Evolutionary conservation across 805 yeast genomes (phyloP).

Genomic region (Candida bentonensis): DNA sequence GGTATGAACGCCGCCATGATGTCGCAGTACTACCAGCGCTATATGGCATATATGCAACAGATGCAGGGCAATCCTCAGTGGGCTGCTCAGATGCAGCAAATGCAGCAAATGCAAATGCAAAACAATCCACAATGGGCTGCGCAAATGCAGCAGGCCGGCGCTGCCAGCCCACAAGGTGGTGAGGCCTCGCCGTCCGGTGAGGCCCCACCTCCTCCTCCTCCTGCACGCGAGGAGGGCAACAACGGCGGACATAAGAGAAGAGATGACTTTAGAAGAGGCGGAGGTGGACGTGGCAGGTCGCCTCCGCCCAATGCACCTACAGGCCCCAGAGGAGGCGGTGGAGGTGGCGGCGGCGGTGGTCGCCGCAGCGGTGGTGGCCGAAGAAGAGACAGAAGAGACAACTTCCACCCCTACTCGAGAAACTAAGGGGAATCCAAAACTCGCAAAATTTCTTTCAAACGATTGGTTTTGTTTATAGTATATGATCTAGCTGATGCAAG

Average conservation of each 20-base stretch:
- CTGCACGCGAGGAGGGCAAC: slow-evolving; percentile 2
- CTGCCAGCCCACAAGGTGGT: slow-evolving; percentile 5
- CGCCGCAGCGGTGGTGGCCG: slow-evolving; percentile 14
- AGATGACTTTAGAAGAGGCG: slow-evolving; percentile 4
- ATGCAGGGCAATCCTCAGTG: slow-evolving; percentile 21
- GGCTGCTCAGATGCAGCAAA: slow-evolving; percentile 4
- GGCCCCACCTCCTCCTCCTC: background rate
- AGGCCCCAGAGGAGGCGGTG: slow-evolving; percentile 9
- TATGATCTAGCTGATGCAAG: no score
- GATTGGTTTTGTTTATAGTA: background rate
- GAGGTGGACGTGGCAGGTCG: slow-evolving; percentile 6
- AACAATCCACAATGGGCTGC: slow-evolving; percentile 4
- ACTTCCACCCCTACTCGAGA: background rate
- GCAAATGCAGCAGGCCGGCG: slow-evolving; percentile 8
- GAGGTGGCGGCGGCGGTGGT: slow-evolving; percentile 8
- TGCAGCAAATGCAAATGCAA: no score
- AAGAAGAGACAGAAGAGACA: slow-evolving; percentile 8
- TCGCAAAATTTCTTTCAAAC: background rate
- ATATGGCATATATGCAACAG: slow-evolving; percentile 26
- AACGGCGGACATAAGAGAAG: slow-evolving; percentile 4
- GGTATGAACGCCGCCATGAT: slow-evolving; percentile 27
- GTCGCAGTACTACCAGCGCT: slow-evolving; percentile 28
- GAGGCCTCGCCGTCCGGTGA: slow-evolving; percentile 1
- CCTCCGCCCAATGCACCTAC: slow-evolving; percentile 11
- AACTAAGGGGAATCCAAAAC: background rate